Conservation (phyloP, 2,329 filamentous ascomycete genomes). For the Botrytis deweyae region DNA sequence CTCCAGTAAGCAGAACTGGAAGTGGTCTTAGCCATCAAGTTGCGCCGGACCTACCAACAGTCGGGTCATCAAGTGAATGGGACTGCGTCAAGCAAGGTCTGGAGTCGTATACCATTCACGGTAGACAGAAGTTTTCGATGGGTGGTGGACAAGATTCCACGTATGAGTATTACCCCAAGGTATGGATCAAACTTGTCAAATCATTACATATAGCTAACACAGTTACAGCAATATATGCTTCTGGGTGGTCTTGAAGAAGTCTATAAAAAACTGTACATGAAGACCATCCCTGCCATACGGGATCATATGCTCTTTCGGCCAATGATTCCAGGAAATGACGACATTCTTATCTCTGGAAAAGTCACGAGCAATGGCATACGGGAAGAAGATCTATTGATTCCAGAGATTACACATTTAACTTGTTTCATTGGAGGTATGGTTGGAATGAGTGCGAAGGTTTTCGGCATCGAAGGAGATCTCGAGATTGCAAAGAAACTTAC, state of each 20-base stretch:
- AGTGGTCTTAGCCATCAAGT: neutral
- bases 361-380: conserved; percentile 49
- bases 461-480: conserved; percentile 58
- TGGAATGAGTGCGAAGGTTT: conserved; percentile 62
- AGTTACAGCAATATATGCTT: conserved; percentile 62
- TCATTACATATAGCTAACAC: conserved; percentile 29
- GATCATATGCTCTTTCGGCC: conserved; percentile 76
- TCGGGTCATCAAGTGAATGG: conserved; percentile 24
- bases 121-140: conserved; percentile 51
- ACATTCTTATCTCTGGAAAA: conserved; percentile 74
- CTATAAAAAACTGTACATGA: conserved; percentile 71
- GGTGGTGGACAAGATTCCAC: conserved; percentile 68
- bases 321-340: conserved; percentile 63
- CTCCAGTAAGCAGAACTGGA: neutral
- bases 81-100: conserved; percentile 63
- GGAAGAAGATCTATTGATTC: conserved; percentile 43
- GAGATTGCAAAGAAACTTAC: conserved; percentile 62
- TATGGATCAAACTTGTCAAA: conserved; percentile 36
- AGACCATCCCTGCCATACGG: conserved; percentile 65
- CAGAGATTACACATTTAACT: conserved; percentile 54
- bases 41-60: neutral
- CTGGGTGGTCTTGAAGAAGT: conserved; percentile 72
- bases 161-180: conserved; percentile 70
- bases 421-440: conserved; percentile 73
- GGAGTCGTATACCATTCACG: conserved; percentile 47